phyloP scores from a whole-genome alignment of 176 grass and related monocot genomes.

The Tuctoria greenei region DNA sequence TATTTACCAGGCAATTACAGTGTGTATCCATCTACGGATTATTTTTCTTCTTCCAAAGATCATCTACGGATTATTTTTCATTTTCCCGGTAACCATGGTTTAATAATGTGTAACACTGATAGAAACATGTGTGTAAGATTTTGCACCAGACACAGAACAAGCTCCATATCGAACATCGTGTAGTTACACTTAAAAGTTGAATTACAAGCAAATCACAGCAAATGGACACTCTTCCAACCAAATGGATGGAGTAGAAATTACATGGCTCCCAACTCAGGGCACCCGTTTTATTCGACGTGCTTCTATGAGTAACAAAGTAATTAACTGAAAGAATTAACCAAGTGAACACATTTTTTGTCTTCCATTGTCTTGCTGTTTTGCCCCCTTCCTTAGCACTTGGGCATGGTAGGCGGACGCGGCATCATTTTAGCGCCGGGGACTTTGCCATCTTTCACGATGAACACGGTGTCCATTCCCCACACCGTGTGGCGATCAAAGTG shows the following conservation, averaged over 20 bases:
- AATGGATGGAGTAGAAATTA: neutral
- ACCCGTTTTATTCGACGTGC: neutral
- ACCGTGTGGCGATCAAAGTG: constrained; percentile 60
- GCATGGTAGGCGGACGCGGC: constrained; percentile 45
- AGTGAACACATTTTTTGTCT: neutral
- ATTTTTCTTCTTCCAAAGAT: neutral
- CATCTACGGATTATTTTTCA: neutral
- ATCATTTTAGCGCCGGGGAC: constrained; percentile 23
- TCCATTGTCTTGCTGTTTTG: neutral
- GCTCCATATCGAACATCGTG: too few relatives aligned
- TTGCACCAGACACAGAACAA: too few relatives aligned
- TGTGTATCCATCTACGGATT: too few relatives aligned
- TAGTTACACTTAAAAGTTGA: neutral
- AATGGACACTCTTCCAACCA: too few relatives aligned
- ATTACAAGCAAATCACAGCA: neutral
- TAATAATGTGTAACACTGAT: too few relatives aligned
- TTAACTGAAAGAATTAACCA: neutral
- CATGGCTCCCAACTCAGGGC: neutral
- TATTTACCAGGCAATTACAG: too few relatives aligned
- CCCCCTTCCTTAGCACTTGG: constrained; percentile 36
- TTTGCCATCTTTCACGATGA: constrained; percentile 71
- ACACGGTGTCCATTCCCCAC: constrained; percentile 72
- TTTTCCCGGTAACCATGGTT: neutral
- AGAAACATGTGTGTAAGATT: too few relatives aligned
- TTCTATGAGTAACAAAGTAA: neutral